phyloP scores from a whole-genome alignment of 805 yeast genomes.

The Barnettozyma siamensis region DNA sequence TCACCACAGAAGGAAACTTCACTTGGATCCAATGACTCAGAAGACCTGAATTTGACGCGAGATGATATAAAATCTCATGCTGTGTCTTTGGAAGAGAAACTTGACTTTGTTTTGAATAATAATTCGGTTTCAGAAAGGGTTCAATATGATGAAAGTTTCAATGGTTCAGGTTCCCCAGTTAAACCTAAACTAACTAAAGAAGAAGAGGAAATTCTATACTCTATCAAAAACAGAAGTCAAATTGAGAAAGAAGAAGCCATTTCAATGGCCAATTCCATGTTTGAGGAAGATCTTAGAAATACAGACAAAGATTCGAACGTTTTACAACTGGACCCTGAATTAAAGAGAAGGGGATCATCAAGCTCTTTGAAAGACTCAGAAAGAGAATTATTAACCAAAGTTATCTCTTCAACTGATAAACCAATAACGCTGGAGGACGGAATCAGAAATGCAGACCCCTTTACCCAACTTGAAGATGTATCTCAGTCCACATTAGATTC shows the following conservation, averaged over 20 bases:
- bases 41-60: conserved; percentile 24
- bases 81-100: conserved; percentile 37
- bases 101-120: conserved; percentile 35
- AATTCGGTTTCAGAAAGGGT: conserved; percentile 20
- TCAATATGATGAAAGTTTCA: conserved; percentile 19
- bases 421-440: conserved; percentile 17
- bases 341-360: conserved; percentile 25
- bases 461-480: conserved; percentile 7
- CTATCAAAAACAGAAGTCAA: conserved; percentile 17
- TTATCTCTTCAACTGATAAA: conserved; percentile 8
- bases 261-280: conserved; percentile 28
- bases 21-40: conserved; percentile 20
- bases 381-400: conserved; percentile 14
- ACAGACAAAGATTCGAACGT: conserved; percentile 18
- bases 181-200: conserved; percentile 18
- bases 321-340: conserved; percentile 21
- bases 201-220: conserved; percentile 21
- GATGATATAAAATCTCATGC: conserved; percentile 22
- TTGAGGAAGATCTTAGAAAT: conserved; percentile 30
- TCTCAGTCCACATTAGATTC: conserved; percentile 19
- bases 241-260: conserved; percentile 24
- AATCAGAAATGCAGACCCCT: conserved; percentile 8
- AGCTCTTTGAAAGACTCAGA: conserved; percentile 24
- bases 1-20: conserved; percentile 23
- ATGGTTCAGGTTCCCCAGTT: conserved; percentile 21